A percentile compares a stretch with the other conserved stretches of the same genome.
phyloP scores from a whole-genome alignment of 23 red algal species.

The Cyanidioschyzon merolae region DNA sequence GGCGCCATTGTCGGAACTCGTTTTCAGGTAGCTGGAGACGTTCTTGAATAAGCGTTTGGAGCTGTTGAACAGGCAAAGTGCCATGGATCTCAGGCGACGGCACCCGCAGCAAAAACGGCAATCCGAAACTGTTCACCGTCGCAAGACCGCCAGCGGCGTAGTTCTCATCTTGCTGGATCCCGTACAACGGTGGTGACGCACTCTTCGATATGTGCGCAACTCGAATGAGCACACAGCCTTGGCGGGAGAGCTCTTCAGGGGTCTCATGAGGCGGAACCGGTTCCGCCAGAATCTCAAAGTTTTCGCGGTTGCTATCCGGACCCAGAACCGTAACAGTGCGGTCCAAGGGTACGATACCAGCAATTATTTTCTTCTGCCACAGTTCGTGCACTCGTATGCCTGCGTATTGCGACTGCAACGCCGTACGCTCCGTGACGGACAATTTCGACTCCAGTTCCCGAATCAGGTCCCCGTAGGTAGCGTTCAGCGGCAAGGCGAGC shows the following conservation, averaged over 20 bases:
- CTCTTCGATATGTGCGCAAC: not conserved
- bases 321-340: slow-evolving; percentile 31
- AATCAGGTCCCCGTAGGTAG: not conserved
- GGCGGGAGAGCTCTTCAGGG: slow-evolving; percentile 6
- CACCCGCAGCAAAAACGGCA: slow-evolving; percentile 56
- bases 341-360: slow-evolving; percentile 36
- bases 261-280: slow-evolving; percentile 45
- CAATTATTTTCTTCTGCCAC: slow-evolving; percentile 4
- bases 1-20: slow-evolving; percentile 51
- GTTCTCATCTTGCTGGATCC: slow-evolving; percentile 41
- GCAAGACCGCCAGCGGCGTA: slow-evolving; percentile 24
- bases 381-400: not conserved
- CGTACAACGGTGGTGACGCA: slow-evolving; percentile 31
- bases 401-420: not conserved
- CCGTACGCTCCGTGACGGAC: not conserved
- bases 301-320: not conserved
- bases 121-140: slow-evolving; percentile 49
- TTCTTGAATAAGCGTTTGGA: slow-evolving; percentile 41
- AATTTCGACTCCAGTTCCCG: not conserved
- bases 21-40: slow-evolving; percentile 32
- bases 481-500: not conserved
- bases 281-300: slow-evolving; percentile 56
- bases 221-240: not conserved
- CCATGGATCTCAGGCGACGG: slow-evolving; percentile 24
- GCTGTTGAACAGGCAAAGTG: slow-evolving; percentile 21